Evolutionary conservation across 768 basidiomycete species (phyloP), one percentile per base, ranked within the genome.

Genomic region (Lentinula guzmanii): DNA sequence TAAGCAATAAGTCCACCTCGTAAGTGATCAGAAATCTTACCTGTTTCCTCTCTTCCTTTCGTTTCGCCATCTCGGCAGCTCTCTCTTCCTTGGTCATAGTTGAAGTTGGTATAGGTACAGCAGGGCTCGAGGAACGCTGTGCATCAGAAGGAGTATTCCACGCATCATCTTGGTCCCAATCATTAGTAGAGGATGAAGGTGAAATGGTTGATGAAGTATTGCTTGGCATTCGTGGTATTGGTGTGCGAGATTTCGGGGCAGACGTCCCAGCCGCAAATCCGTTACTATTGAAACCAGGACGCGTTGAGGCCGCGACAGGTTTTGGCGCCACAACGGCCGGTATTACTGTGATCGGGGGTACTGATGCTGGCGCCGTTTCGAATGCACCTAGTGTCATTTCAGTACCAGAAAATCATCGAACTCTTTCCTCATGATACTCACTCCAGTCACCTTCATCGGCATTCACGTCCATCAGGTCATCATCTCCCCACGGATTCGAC

Each of bases 361-460:
- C 9, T 21, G 45, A 50, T 21, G 71, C 63, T 28, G 75, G 74
- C n/a, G 80, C 82, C 60, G 82, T 83, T 71, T 93, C 90, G 65
- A 93, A 93, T n/a, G 86, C 89, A 69, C 85, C 91, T 89, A 58
- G 60, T 33, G 15, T 24, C 4, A 45, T 56, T 13, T 39, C 52
- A 28, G 61, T 52, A 13, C 42, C 58, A 41, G 62, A 24, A 59
- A 54, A 21, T 24, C 24, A 63, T 24, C n/a, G 37, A 59, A 54
- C 8, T 6, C 11, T 10, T 37, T 31, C 39, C 18, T 28, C 4
- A 18, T 41, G 61, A 11, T 3, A 79, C 88, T 70, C 70, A 91
- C 95, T 90, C 95, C 95, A 99, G 70, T 98, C 96, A 67, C 88
- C 95, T 28, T 87, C 83, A 67, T 98, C 95, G 0, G 91, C 94